These are phyloP conservation scores for Phyllosticta capitalensis DNA, from an alignment of 2,329 filamentous ascomycete genomes.

Conservation along the genomic window DNA sequence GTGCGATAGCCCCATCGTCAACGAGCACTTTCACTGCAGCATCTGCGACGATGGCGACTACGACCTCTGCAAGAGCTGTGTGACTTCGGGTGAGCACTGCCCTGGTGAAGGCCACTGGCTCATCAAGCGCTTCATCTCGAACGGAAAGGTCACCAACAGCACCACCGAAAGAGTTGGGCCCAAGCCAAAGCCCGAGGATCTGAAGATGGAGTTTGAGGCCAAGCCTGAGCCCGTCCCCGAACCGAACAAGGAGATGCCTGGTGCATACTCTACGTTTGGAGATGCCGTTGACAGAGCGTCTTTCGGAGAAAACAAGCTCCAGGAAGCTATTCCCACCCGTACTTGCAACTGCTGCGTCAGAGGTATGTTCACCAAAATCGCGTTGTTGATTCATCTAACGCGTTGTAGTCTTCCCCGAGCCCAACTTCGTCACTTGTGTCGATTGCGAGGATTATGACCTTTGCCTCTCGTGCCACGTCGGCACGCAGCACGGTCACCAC, in stretches of 20 bases:
- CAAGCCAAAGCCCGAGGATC: conserved; percentile 39
- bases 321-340: conserved; percentile 40
- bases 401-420: conserved; percentile 47
- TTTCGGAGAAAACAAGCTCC: conserved; percentile 28
- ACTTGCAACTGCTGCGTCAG: conserved; percentile 65
- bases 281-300: background rate
- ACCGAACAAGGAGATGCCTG: conserved; percentile 22
- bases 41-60: conserved; percentile 91
- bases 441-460: conserved; percentile 86
- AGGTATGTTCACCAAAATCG: conserved; percentile 32
- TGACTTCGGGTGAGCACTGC: conserved; percentile 68
- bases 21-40: conserved; percentile 88
- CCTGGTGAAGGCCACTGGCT: conserved; percentile 77
- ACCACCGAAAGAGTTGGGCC: conserved; percentile 71
- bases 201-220: conserved; percentile 25
- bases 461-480: conserved; percentile 70
- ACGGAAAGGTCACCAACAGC: conserved; percentile 74
- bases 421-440: conserved; percentile 75
- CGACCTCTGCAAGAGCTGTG: conserved; percentile 76
- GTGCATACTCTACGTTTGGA: conserved; percentile 1
- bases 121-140: conserved; percentile 76
- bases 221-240: conserved; percentile 35
- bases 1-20: conserved; percentile 68
- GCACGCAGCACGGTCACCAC: conserved; percentile 77
- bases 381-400: background rate